Conservation (phyloP, 2,329 filamentous ascomycete genomes). For the Talaromyces islandicus region DNA sequence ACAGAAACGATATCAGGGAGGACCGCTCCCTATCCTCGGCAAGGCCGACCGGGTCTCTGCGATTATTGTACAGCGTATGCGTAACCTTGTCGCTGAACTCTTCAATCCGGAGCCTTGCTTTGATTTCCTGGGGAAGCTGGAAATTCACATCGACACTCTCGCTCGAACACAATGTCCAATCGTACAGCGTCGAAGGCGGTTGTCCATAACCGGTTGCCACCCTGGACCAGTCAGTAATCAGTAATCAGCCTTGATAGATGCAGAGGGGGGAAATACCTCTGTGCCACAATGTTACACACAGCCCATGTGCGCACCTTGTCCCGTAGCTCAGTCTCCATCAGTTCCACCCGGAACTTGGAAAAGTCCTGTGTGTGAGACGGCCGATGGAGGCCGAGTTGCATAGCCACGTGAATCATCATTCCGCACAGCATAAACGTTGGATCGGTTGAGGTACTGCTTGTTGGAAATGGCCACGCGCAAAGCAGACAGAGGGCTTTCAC, state of each 20-base stretch:
- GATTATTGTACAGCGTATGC: slow-evolving; percentile 51
- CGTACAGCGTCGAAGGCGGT: slow-evolving; percentile 57
- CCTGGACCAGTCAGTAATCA: slow-evolving; percentile 25
- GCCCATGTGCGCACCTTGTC: slow-evolving; percentile 64
- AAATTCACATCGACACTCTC: slow-evolving; percentile 41
- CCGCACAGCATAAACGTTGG: slow-evolving; percentile 62
- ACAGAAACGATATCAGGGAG: slow-evolving; percentile 40
- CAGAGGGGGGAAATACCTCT: slow-evolving; percentile 42
- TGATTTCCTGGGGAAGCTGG: slow-evolving; percentile 47
- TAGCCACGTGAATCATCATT: slow-evolving; percentile 63
- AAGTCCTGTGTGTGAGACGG: slow-evolving; percentile 58
- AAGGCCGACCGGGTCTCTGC: slow-evolving; percentile 48
- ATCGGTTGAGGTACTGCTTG: slow-evolving; percentile 57
- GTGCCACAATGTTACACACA: slow-evolving; percentile 61
- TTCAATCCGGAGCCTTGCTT: slow-evolving; percentile 50
- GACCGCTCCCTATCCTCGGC: slow-evolving; percentile 39
- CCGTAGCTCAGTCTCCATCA: slow-evolving; percentile 57
- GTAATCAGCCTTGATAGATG: not conserved
- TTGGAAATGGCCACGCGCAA: slow-evolving; percentile 61
- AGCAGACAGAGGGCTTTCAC: slow-evolving; percentile 59
- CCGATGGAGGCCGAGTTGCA: slow-evolving; percentile 60
- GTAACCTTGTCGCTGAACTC: slow-evolving; percentile 55
- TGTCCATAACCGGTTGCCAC: slow-evolving; percentile 65
- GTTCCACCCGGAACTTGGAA: slow-evolving; percentile 45
- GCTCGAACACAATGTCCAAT: slow-evolving; percentile 48